Conservation (phyloP, 2,329 filamentous ascomycete genomes). For the Cadophora sp. region DNA sequence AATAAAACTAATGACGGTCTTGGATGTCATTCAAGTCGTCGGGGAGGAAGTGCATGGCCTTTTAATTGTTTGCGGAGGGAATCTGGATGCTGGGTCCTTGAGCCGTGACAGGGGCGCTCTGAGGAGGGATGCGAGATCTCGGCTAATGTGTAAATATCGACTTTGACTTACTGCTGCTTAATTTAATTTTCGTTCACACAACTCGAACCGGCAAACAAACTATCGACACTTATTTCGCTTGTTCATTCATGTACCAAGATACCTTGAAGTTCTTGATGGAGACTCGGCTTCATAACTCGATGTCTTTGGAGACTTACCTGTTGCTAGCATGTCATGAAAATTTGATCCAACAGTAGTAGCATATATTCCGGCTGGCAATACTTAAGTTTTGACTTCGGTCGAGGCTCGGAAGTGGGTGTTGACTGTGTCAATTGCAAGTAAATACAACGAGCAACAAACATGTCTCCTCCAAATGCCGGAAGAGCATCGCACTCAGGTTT, state of each 20-base stretch:
- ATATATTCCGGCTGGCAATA: too few relatives aligned
- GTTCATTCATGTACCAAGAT: not conserved
- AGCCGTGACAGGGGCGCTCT: not conserved
- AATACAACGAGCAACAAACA: constrained; percentile 15
- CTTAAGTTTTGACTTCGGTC: too few relatives aligned
- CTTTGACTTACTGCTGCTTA: not conserved
- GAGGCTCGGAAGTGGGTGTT: too few relatives aligned
- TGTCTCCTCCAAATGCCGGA: constrained; percentile 4
- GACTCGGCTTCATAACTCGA: too few relatives aligned
- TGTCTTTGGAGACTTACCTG: too few relatives aligned
- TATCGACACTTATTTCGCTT: not conserved
- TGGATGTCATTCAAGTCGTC: not conserved
- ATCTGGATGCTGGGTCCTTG: not conserved
- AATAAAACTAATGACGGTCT: not conserved
- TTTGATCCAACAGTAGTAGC: too few relatives aligned
- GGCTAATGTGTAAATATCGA: constrained; percentile 4
- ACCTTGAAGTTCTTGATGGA: not conserved
- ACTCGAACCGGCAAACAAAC: not conserved
- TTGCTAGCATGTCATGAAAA: too few relatives aligned
- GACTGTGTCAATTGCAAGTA: not conserved
- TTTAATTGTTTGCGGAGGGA: not conserved
- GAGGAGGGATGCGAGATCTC: not conserved
- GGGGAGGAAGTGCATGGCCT: constrained; percentile 2
- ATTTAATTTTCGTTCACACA: not conserved
- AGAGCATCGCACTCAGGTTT: not conserved